These are phyloP conservation scores for Bonia amplexicaulis DNA, from an alignment of 176 grass and related monocot genomes.

Conservation along the genomic window DNA sequence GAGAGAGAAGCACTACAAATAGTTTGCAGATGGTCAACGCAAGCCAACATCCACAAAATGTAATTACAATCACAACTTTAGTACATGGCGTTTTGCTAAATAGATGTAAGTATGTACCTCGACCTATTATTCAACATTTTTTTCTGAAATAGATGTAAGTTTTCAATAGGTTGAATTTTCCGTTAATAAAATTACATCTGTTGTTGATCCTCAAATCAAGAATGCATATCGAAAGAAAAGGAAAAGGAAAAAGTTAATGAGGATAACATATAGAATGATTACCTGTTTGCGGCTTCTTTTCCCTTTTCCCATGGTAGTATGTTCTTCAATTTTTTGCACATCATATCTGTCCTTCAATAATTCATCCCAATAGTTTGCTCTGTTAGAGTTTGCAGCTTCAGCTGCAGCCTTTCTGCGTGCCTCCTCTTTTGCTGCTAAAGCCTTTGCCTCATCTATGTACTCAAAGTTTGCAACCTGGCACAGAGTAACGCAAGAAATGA, in stretches of 20 bases:
- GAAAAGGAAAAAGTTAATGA: background rate
- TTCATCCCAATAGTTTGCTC: conserved; percentile 87
- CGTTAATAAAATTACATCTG: background rate
- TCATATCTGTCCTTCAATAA: conserved; percentile 75
- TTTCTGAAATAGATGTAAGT: background rate
- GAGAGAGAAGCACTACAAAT: background rate
- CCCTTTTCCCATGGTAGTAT: conserved; percentile 94
- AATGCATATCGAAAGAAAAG: conserved; percentile 5
- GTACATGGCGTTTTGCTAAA: background rate
- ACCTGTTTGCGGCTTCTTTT: conserved; percentile 99
- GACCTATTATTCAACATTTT: background rate
- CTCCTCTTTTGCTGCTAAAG: conserved; percentile 89
- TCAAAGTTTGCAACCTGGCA: conserved; percentile 89
- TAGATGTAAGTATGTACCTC: background rate
- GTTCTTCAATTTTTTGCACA: conserved; percentile 84
- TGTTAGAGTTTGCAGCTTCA: conserved; percentile 53
- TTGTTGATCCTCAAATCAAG: conserved; percentile 1
- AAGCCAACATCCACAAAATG: background rate
- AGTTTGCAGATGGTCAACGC: background rate
- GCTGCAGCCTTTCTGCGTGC: conserved; percentile 55
- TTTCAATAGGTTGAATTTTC: background rate
- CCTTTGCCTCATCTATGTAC: conserved; percentile 89
- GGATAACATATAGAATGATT: conserved; percentile 1
- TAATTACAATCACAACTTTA: background rate
- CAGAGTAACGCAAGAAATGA: conserved; percentile 14